Evolutionary conservation across 768 basidiomycete genomes (phyloP).

Genomic region (Serendipita sp.): DNA sequence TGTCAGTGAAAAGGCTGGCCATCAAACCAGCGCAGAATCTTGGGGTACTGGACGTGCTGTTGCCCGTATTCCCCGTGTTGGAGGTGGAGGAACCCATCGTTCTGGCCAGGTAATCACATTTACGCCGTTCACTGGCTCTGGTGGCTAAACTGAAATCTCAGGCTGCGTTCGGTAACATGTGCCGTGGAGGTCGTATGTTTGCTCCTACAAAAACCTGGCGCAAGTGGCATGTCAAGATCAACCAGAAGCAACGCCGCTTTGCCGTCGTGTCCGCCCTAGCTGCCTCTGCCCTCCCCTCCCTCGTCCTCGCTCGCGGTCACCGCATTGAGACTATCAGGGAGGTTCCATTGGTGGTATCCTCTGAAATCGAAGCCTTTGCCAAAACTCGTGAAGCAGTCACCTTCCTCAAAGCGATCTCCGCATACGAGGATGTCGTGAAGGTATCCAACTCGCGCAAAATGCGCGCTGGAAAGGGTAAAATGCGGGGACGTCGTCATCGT

Average conservation of each 20-base stretch:
- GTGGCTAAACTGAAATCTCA: conserved; percentile 18
- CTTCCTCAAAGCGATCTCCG: conserved; percentile 77
- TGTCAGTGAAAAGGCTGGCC: conserved; percentile 94
- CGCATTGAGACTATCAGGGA: conserved; percentile 95
- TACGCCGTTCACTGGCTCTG: neutral
- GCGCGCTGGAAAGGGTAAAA: conserved; percentile 92
- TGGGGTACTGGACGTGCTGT: conserved; percentile 99
- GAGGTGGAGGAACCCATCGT: conserved; percentile 95
- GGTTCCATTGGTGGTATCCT: conserved; percentile 81
- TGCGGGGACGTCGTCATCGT: conserved; percentile 90
- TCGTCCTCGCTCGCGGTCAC: conserved; percentile 98
- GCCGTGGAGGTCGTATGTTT: conserved; percentile 99
- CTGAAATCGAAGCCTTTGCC: conserved; percentile 64
- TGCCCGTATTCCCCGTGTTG: conserved; percentile 99
- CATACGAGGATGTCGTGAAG: conserved; percentile 86
- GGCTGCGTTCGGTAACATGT: conserved; percentile 99
- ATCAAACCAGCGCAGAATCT: conserved; percentile 97
- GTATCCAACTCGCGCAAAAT: conserved; percentile 95
- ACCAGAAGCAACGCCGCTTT: conserved; percentile 98
- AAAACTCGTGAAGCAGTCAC: conserved; percentile 97
- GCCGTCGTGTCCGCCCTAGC: conserved; percentile 95
- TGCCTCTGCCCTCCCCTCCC: conserved; percentile 91
- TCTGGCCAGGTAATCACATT: conserved; percentile 64
- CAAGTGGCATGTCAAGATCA: conserved; percentile 99
- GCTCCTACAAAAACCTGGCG: conserved; percentile 99